phyloP scores from a whole-genome alignment of 2,329 filamentous ascomycete genomes.

The Colletotrichum tropicale region DNA sequence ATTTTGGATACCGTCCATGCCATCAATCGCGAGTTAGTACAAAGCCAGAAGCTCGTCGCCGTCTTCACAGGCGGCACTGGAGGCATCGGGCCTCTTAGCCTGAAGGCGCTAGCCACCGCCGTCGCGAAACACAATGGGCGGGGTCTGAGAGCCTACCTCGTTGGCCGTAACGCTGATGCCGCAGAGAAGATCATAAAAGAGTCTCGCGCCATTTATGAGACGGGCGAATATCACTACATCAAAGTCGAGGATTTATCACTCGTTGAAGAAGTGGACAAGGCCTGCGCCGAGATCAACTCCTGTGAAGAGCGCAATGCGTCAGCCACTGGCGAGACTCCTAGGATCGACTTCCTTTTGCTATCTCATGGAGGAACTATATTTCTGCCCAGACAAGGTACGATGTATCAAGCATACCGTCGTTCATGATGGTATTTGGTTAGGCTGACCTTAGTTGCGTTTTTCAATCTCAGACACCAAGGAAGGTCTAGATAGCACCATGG shows the following conservation, averaged over 20 bases:
- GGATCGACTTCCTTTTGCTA: background rate
- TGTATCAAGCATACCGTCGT: fast-evolving
- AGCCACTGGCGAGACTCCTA: background rate
- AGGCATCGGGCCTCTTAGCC: background rate
- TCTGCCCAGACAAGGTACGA: background rate
- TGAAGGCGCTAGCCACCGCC: background rate
- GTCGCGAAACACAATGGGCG: background rate
- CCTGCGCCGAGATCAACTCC: background rate
- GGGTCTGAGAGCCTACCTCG: background rate
- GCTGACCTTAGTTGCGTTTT: background rate
- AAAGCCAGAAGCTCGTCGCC: background rate
- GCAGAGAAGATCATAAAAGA: background rate
- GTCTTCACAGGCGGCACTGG: background rate
- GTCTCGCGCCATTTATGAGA: background rate
- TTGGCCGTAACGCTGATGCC: background rate
- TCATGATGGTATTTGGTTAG: background rate
- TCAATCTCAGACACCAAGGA: background rate
- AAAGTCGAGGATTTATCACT: background rate
- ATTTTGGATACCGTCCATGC: background rate
- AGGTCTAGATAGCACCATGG: background rate
- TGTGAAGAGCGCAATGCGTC: background rate
- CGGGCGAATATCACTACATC: background rate
- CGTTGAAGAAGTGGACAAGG: background rate
- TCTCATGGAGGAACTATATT: background rate
- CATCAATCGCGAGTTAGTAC: background rate